phyloP scores from a whole-genome alignment of 2,329 filamentous ascomycete species.

The Pseudonectria buxi region DNA sequence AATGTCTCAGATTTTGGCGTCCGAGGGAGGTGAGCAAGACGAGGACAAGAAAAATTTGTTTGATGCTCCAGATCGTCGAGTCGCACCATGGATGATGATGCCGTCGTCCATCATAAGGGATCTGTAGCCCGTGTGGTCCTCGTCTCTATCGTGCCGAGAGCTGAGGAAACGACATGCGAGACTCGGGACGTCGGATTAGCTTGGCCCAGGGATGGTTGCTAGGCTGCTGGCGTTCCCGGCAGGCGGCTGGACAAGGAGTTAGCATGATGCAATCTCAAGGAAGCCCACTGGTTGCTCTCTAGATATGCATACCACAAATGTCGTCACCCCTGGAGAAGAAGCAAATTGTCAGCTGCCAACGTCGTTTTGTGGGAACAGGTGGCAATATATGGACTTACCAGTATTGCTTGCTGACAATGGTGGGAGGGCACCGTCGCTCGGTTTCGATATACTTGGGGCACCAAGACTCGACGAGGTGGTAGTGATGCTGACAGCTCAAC shows the following conservation, averaged over 20 bases:
- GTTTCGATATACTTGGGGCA: constrained; percentile 40
- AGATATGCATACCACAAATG: constrained; percentile 34
- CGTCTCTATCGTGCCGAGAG: constrained; percentile 23
- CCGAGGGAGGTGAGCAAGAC: not conserved
- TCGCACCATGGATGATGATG: not conserved
- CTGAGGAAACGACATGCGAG: constrained; percentile 21
- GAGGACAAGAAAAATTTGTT: constrained; percentile 1
- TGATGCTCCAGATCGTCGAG: not conserved
- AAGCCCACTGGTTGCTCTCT: constrained; percentile 9
- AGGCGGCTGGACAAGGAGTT: constrained; percentile 26
- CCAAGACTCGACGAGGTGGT: constrained; percentile 42
- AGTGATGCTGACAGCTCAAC: constrained; percentile 45
- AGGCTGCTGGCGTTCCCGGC: constrained; percentile 33
- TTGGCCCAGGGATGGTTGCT: constrained; percentile 33
- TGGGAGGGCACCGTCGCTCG: constrained; percentile 35
- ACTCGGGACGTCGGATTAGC: constrained; percentile 28
- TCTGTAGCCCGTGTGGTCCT: too few species aligned
- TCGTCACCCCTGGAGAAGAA: constrained; percentile 33
- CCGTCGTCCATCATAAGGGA: not conserved
- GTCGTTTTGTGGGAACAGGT: constrained; percentile 1
- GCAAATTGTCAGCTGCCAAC: constrained; percentile 16
- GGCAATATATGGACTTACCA: constrained; percentile 27
- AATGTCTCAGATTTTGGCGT: constrained; percentile 2
- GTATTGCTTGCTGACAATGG: constrained; percentile 39
- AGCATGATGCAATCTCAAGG: constrained; percentile 12